A percentile compares a stretch with the other conserved stretches of the same genome.
Evolutionary conservation across 257 asterid genomes (phyloP).

Genomic region (Solanum rostratum): DNA sequence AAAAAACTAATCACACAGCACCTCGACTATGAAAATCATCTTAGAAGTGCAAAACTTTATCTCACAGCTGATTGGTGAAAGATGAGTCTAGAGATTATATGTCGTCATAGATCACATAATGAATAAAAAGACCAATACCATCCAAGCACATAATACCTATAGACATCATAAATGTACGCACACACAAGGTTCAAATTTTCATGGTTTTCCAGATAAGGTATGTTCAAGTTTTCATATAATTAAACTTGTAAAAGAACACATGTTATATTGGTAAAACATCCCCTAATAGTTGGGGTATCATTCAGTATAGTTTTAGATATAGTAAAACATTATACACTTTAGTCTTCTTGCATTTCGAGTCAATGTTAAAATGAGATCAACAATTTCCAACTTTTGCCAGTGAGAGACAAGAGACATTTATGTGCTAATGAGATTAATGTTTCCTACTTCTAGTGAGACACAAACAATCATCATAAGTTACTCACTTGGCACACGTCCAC

Average conservation of each 20-base stretch:
- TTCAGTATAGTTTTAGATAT: neutral
- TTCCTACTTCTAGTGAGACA: neutral
- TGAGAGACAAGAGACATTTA: neutral
- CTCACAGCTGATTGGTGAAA: neutral
- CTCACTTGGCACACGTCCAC: constrained; percentile 94
- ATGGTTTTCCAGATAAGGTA: neutral
- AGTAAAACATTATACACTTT: neutral
- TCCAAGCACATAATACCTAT: neutral
- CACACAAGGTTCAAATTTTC: neutral
- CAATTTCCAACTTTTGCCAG: neutral
- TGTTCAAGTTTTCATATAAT: neutral
- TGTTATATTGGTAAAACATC: neutral
- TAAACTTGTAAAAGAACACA: neutral
- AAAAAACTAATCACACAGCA: too few species aligned
- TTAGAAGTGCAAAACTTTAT: neutral
- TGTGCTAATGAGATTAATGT: neutral
- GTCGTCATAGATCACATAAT: neutral
- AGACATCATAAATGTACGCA: neutral
- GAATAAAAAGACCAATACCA: neutral
- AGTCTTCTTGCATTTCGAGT: neutral
- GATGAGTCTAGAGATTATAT: neutral
- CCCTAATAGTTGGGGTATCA: neutral
- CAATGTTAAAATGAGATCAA: neutral
- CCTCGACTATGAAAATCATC: neutral
- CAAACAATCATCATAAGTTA: neutral